Evolutionary conservation across 2,329 filamentous ascomycete species (phyloP).

Genomic region (Colletotrichum nymphaeae): DNA sequence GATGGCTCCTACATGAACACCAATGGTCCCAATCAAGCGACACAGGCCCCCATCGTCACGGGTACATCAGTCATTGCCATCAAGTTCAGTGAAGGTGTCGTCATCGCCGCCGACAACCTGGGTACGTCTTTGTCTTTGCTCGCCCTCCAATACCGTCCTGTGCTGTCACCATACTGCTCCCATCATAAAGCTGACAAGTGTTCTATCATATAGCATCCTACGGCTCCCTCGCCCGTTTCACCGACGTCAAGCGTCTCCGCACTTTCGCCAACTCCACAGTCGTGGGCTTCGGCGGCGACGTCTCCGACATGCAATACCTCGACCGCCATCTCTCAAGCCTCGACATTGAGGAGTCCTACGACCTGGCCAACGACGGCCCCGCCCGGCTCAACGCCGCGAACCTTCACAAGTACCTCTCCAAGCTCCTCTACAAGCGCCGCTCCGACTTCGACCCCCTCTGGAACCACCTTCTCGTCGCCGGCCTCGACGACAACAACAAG

Average conservation of each 20-base stretch:
- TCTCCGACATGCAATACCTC: conserved; percentile 99
- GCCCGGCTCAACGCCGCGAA: conserved; percentile 84
- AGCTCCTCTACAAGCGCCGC: conserved; percentile 95
- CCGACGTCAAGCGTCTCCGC: conserved; percentile 94
- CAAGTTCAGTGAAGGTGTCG: conserved; percentile 96
- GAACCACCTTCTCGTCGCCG: conserved; percentile 94
- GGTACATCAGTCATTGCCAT: conserved; percentile 95
- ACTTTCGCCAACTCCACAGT: conserved; percentile 86
- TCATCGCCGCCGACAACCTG: conserved; percentile 96
- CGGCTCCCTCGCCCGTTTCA: conserved; percentile 95
- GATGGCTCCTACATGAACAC: conserved; percentile 85
- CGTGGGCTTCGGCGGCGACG: conserved; percentile 94
- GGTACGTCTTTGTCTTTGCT: conserved; percentile 63
- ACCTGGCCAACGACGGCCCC: conserved; percentile 54
- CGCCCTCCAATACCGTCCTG: background rate
- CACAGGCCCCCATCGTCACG: conserved; percentile 92
- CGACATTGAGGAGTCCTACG: conserved; percentile 90
- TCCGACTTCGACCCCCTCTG: conserved; percentile 97
- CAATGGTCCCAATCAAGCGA: conserved; percentile 81
- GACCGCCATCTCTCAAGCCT: conserved; percentile 90
- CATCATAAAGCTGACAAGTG: conserved; percentile 23
- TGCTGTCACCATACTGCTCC: background rate
- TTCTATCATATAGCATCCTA: conserved; percentile 83
- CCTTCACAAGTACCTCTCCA: conserved; percentile 94
- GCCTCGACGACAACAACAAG: conserved; percentile 80